A percentile compares a stretch with the other conserved stretches of the same genome.
These are phyloP conservation scores for Chlamydomonas eustigma DNA, from an alignment of 139 green algal genomes.

Conservation along the genomic window DNA sequence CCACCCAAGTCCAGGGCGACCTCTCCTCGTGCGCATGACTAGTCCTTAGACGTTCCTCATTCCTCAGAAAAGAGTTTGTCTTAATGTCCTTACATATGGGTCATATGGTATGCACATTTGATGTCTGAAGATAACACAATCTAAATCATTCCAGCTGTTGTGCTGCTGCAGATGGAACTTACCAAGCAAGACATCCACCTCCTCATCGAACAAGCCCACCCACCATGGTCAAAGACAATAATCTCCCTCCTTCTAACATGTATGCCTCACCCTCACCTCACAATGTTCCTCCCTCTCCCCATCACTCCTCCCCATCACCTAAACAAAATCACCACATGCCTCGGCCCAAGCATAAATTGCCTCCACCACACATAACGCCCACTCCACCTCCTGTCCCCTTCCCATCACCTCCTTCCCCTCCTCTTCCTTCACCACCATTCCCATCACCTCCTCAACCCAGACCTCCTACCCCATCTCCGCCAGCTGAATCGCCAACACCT, in stretches of 20 bases:
- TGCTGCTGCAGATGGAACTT: no score
- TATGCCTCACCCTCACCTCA: background rate
- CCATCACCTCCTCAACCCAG: background rate
- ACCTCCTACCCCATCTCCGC: background rate
- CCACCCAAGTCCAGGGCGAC: no score
- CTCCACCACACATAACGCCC: background rate
- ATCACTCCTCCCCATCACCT: background rate
- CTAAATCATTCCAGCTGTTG: no score
- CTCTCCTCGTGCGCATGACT: no score
- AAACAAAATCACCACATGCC: background rate
- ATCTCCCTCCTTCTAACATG: background rate
- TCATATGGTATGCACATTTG: no score
- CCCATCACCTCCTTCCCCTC: background rate
- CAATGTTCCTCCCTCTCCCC: background rate
- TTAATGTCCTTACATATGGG: no score
- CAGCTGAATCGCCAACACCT: background rate
- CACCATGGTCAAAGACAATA: background rate
- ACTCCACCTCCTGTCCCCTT: background rate
- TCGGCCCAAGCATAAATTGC: background rate
- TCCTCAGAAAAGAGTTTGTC: no score
- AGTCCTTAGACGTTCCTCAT: no score
- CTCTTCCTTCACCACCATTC: background rate
- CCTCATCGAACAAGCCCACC: background rate
- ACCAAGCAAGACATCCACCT: background rate
- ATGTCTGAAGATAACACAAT: no score